phyloP scores from a whole-genome alignment of 495 filamentous ascomycete species.

The Aspergillus homomorphus region DNA sequence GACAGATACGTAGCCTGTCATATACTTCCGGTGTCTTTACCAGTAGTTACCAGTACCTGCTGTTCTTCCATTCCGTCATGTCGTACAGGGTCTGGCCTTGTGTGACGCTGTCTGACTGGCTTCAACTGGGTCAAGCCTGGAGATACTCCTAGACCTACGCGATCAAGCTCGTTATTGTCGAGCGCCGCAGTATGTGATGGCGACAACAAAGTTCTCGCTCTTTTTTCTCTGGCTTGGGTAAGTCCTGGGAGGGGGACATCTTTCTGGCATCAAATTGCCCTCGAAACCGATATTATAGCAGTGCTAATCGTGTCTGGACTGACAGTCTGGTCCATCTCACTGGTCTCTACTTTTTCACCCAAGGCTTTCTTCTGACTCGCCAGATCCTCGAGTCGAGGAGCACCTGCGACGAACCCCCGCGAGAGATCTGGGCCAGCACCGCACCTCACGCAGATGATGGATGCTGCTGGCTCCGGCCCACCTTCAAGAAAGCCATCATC shows the following conservation, averaged over 20 bases:
- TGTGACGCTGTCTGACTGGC: not conserved
- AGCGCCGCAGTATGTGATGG: too few relatives aligned
- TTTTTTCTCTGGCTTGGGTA: slow-evolving; percentile 3
- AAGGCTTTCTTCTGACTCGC: slow-evolving; percentile 89
- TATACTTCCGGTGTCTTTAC: not conserved
- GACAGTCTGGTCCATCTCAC: slow-evolving; percentile 63
- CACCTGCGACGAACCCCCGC: slow-evolving; percentile 50
- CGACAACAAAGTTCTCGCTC: not conserved
- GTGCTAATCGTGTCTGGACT: not conserved
- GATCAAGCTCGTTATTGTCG: too few relatives aligned
- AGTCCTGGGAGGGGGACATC: not conserved
- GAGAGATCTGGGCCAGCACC: not conserved
- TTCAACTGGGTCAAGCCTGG: too few relatives aligned
- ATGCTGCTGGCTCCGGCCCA: slow-evolving; percentile 92
- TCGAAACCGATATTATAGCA: too few relatives aligned
- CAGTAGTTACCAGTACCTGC: too few relatives aligned
- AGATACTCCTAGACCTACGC: not conserved
- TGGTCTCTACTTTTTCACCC: slow-evolving; percentile 86
- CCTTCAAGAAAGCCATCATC: slow-evolving; percentile 85
- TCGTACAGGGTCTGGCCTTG: too few relatives aligned
- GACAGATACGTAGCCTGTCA: not conserved
- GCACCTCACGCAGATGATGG: slow-evolving; percentile 32
- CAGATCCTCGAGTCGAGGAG: slow-evolving; percentile 83
- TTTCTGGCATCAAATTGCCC: too few relatives aligned
- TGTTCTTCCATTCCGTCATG: too few relatives aligned